phyloP scores from a whole-genome alignment of 352 stramenopile genomes.

The Phytopythium cucurbitacearum region DNA sequence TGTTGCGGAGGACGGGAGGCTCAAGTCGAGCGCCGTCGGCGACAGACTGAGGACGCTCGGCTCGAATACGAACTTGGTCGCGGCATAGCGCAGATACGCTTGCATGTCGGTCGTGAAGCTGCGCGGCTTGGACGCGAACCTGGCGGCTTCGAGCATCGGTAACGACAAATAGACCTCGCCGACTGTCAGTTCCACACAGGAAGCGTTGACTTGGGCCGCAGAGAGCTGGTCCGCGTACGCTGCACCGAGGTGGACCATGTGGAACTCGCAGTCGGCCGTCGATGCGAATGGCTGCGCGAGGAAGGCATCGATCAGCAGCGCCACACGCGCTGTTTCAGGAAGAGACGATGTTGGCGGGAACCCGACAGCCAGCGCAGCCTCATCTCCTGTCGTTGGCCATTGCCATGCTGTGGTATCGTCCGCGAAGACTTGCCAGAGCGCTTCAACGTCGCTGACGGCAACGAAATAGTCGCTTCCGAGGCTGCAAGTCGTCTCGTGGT shows the following conservation, averaged over 20 bases:
- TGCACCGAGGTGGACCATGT: constrained; percentile 16
- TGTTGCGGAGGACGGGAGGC: neutral
- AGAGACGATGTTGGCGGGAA: constrained; percentile 10
- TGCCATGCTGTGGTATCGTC: constrained; percentile 16
- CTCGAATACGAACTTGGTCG: constrained; percentile 56
- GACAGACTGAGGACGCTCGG: constrained; percentile 23
- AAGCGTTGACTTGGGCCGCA: constrained; percentile 10
- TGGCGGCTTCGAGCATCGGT: constrained; percentile 17
- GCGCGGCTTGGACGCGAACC: constrained; percentile 19
- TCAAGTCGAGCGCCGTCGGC: constrained; percentile 1
- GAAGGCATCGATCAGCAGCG: constrained; percentile 47
- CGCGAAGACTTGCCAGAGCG: constrained; percentile 22
- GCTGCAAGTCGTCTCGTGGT: constrained; percentile 14
- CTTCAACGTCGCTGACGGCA: constrained; percentile 10
- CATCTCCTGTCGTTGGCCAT: constrained; percentile 11
- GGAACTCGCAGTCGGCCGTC: constrained; percentile 16
- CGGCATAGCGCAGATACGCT: constrained; percentile 40
- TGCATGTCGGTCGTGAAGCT: constrained; percentile 36
- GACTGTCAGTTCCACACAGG: constrained; percentile 12
- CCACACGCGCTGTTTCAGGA: constrained; percentile 15
- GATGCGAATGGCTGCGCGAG: constrained; percentile 39
- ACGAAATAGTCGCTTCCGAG: constrained; percentile 21
- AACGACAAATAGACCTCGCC: constrained; percentile 30
- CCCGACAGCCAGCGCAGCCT: constrained; percentile 4
- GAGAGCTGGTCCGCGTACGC: constrained; percentile 21